phyloP scores from a whole-genome alignment of 441 rosid species.

The Brassica balearica region DNA sequence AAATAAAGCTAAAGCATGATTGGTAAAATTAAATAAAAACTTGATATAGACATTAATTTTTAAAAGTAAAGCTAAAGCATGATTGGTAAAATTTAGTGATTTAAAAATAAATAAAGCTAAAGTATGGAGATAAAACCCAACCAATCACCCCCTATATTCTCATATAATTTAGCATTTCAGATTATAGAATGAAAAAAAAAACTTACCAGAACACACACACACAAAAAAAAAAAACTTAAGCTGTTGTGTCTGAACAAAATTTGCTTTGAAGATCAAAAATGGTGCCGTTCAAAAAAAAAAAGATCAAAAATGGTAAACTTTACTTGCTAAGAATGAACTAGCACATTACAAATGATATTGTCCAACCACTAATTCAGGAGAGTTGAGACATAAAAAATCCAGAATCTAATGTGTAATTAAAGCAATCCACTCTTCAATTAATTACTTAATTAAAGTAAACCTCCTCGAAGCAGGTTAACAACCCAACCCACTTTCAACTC shows the following conservation, averaged over 20 bases:
- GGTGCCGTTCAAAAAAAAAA: too few species aligned
- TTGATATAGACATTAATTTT: too few species aligned
- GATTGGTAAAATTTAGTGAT: too few species aligned
- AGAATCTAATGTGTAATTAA: conserved; percentile 31
- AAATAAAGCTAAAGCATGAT: too few species aligned
- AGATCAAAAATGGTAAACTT: background rate
- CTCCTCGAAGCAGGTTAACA: conserved; percentile 31
- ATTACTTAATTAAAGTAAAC: conserved; percentile 15
- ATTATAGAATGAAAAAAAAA: too few species aligned
- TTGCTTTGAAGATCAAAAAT: background rate
- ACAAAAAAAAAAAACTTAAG: background rate
- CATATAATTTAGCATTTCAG: background rate
- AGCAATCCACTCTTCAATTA: conserved; percentile 10
- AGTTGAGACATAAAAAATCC: background rate
- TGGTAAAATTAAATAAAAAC: too few species aligned
- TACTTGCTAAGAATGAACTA: conserved; percentile 5
- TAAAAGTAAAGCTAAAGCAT: too few species aligned
- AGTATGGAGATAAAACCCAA: too few species aligned
- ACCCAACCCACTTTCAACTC: background rate
- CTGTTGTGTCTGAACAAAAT: conserved; percentile 22
- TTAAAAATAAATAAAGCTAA: too few species aligned
- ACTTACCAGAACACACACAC: background rate
- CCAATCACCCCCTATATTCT: too few species aligned
- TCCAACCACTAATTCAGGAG: conserved; percentile 20
- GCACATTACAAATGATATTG: conserved; percentile 16